Evolutionary conservation across 768 basidiomycete genomes (phyloP).

Genomic region (Dioszegia aurantiaca): DNA sequence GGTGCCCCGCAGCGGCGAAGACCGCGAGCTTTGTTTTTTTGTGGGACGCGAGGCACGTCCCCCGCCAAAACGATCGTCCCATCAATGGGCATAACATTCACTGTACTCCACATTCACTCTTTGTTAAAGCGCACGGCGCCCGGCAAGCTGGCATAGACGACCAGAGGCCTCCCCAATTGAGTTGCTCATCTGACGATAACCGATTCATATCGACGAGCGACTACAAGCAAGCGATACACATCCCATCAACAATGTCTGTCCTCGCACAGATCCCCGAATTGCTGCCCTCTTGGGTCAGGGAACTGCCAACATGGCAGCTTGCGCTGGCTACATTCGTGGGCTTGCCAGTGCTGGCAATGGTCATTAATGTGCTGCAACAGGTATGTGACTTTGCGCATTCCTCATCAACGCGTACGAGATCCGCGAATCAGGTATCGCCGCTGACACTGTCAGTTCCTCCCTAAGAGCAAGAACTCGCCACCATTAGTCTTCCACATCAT

Average conservation of each 20-base stretch:
- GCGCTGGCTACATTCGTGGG: constrained; percentile 57
- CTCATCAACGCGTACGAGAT: background rate
- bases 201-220: too few species aligned
- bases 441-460: constrained; percentile 58
- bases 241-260: constrained; percentile 4
- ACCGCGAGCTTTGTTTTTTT: constrained; percentile 4
- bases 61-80: constrained; percentile 7
- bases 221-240: background rate
- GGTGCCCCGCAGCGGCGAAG: background rate
- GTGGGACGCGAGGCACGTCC: constrained; percentile 3
- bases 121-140: too few species aligned
- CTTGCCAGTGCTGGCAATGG: constrained; percentile 65
- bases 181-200: too few species aligned
- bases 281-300: constrained; percentile 9
- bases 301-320: constrained; percentile 20
- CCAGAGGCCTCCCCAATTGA: too few species aligned
- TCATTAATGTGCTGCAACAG: constrained; percentile 75
- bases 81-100: too few species aligned
- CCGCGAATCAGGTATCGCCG: too few species aligned
- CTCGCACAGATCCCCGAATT: constrained; percentile 9
- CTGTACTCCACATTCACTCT: background rate
- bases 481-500: constrained; percentile 91
- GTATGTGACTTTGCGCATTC: constrained; percentile 56
- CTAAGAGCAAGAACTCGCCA: constrained; percentile 69
- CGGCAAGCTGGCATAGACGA: too few species aligned